Evolutionary conservation across 441 rosid species (phyloP), one percentile per base, ranked within the genome.

Genomic region (Erysimum cheiri): DNA sequence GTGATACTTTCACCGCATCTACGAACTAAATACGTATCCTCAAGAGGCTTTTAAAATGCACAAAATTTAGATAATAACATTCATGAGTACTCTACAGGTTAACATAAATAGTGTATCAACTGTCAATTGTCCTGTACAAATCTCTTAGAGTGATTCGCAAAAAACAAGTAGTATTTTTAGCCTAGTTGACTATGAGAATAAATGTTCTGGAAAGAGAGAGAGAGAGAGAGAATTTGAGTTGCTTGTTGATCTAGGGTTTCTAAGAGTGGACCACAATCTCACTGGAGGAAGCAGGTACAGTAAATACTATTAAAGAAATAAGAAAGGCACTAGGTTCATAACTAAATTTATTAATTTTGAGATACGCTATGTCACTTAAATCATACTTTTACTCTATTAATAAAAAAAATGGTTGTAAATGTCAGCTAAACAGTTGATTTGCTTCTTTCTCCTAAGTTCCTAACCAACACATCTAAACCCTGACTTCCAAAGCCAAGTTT

Each of bases 211-310:
- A 22, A 19, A 63, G 22, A 19, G 22, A 19, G 22, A 19, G 22
- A 19, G 22, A 19, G 22, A 19, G 22, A 19, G 22, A 19, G 22
- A 19, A n/a, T n/a, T n/a, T n/a, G n/a, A n/a, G n/a, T 69, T 54
- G 74, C 78, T 69, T 69, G 78, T 39, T n/a, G 22, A 48, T 43
- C 54, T 69, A 74, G 78, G 74, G 78, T 74, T 74, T 68, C 60
- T 61, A 15, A 19, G 69, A 66, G 32, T 69, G 78, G 78, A 55
- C 74, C 70, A 61, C 39, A 62, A 47, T 62, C 60, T 74, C 65
- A 74, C 72, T 50, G 52, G 58, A 67, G 73, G 78, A 44, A 67
- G 78, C 78, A 68, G 78, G 78, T 74, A 74, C 5, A 68, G 52
- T 37, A 5, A 19, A 36, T 67, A 74, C 1, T 19, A 69, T 61